Percentiles rank a stretch among this genome's conserved stretches.
Evolutionary conservation across 2,329 filamentous ascomycete genomes (phyloP).

Genomic region (Neophaeococcomyces mojaviensis): DNA sequence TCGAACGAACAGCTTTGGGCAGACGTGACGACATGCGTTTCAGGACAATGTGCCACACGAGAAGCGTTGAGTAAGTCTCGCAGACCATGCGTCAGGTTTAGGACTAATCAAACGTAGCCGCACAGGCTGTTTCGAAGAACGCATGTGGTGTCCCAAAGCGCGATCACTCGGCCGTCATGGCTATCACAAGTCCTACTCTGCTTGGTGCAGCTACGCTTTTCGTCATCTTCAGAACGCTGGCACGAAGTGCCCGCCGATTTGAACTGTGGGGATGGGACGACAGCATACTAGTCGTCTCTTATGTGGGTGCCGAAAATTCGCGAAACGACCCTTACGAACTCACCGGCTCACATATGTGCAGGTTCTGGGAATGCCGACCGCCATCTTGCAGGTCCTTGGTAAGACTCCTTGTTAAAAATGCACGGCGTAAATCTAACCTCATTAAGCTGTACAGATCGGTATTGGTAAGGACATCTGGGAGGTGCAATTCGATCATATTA

Average conservation of each 20-base stretch:
- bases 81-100: not conserved
- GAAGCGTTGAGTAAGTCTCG: conserved; percentile 30
- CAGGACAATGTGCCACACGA: conserved; percentile 29
- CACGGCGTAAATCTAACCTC: no score
- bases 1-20: conserved; percentile 28
- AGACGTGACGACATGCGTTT: conserved; percentile 29
- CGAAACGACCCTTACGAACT: no score
- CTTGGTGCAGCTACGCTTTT: conserved; percentile 31
- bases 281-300: conserved; percentile 25
- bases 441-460: conserved; percentile 24
- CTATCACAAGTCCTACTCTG: no score
- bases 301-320: no score
- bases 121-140: no score
- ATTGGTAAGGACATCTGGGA: conserved; percentile 42
- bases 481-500: conserved; percentile 36
- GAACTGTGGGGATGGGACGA: conserved; percentile 35
- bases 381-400: no score
- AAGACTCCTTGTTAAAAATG: no score
- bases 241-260: conserved; percentile 30
- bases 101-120: not conserved
- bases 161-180: no score
- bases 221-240: conserved; percentile 13
- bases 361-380: no score
- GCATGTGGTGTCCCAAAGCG: no score
- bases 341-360: no score